Evolutionary conservation across 2,329 filamentous ascomycete genomes (phyloP).

Genomic region (Fusarium decemcellulare): DNA sequence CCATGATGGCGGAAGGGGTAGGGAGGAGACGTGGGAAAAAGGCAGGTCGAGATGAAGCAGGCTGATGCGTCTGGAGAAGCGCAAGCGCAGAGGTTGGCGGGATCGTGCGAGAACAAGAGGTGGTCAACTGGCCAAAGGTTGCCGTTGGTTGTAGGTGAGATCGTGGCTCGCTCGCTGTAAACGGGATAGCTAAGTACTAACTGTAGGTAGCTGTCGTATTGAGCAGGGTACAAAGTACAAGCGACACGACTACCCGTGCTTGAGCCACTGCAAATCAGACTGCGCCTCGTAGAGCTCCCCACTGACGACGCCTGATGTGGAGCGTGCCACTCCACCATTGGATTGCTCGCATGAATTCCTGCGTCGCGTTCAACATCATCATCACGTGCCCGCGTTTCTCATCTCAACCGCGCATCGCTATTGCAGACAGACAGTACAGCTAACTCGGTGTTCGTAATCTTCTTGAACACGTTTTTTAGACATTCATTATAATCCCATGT

Average conservation of each 20-base stretch:
- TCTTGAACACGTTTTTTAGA: constrained; percentile 30
- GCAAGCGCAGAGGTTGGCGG: constrained; percentile 25
- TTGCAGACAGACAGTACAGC: not conserved
- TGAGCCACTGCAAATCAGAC: constrained; percentile 43
- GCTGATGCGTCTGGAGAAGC: constrained; percentile 12
- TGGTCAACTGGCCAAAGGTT: constrained; percentile 39
- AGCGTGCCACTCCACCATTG: constrained; percentile 16
- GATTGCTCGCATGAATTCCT: constrained; percentile 23
- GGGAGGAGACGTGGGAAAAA: constrained; percentile 21
- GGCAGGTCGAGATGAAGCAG: constrained; percentile 18
- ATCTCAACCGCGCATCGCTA: not conserved
- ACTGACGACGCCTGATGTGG: constrained; percentile 28
- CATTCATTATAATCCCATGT: constrained; percentile 45
- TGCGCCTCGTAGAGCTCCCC: constrained; percentile 45
- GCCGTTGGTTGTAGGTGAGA: constrained; percentile 42
- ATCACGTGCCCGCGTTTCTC: constrained; percentile 37
- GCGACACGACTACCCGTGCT: not conserved
- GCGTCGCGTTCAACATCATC: constrained; percentile 12
- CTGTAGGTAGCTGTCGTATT: constrained; percentile 21
- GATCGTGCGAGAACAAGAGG: constrained; percentile 8
- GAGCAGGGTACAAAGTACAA: not conserved
- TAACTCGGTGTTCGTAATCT: constrained; percentile 6
- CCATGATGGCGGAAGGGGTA: constrained; percentile 60
- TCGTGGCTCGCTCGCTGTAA: constrained; percentile 24
- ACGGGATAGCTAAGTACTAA: constrained; percentile 15